Evolutionary conservation across 768 basidiomycete species (phyloP), one percentile per base, ranked within the genome.

Genomic region (Auricularia auricula-judae): DNA sequence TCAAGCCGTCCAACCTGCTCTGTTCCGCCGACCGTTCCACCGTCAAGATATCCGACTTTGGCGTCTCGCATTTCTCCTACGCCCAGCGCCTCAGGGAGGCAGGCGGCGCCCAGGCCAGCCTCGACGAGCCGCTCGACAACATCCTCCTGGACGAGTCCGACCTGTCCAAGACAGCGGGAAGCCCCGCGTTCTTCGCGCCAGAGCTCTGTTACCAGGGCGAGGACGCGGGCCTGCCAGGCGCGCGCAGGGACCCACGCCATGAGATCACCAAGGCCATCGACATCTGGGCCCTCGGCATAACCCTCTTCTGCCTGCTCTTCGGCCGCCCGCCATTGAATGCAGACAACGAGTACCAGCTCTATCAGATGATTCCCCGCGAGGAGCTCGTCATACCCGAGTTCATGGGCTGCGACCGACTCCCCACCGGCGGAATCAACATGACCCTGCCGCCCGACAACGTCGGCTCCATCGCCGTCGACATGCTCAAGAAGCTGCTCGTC

Each of bases 21-120:
- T 93, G 91, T 86, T 89, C 89, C 2, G 81, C 82, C 34, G 90
- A 96, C 77, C 86, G 91, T 63, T 84, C 84, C 65, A 84, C 84
- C 65, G 95, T 98, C 76, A 99, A 99, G 76, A 98, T 99, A 66
- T 93, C 89, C 34, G 97, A 99, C 76, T 98, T 99, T 75, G 97
- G 97, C 62, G 93, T 97, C 62, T 95, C 96, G 16, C 93, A 96
- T 73, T 94, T 96, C 75, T 96, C 93, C 3, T 89, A 92, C 70
- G 91, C 93, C 0, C 87, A 95, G 67, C 83, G 86, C 2, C 81
- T 89, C 18, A 86, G 87, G 2, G 84, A 85, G 29, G 85, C 85
- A 0, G 85, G 80, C 3, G 77, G 78, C 58, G 79, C 71, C 65
- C 76, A 68, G 65, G 73, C 36, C 11, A 43, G 39, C 51, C 72